A percentile compares a stretch with the other conserved stretches of the same genome.
Conservation (phyloP, 306 rosid species). For the Inga laurina region DNA sequence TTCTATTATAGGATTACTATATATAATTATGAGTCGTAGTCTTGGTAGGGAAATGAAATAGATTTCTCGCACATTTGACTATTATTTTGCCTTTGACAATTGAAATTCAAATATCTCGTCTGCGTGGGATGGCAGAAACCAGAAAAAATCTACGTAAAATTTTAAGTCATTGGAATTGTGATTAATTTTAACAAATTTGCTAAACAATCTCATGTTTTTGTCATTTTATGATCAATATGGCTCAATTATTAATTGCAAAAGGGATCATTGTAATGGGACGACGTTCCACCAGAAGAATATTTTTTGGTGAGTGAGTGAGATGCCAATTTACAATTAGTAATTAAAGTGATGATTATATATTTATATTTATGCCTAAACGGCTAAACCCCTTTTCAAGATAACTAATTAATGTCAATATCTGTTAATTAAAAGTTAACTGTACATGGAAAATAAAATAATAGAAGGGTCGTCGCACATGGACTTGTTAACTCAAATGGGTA, state of each 20-base stretch:
- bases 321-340: not conserved
- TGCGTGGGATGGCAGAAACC: not conserved
- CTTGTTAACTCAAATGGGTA: not conserved
- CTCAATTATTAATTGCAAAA: not conserved
- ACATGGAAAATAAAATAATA: not conserved
- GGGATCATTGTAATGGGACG: not conserved
- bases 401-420: not conserved
- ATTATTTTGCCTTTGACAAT: not conserved
- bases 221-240: not conserved
- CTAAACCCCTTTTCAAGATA: not conserved
- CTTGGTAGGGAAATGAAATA: not conserved
- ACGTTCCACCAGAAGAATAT: not conserved
- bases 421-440: not conserved
- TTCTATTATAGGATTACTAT: not conserved
- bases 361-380: not conserved
- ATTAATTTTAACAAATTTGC: not conserved
- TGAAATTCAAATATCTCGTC: not conserved
- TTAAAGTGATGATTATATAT: not conserved
- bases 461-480: not conserved
- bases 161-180: not conserved
- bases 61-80: not conserved
- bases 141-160: not conserved
- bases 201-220: not conserved
- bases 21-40: not conserved
- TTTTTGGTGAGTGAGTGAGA: not conserved